Percentiles rank a stretch among this genome's conserved stretches.
These are phyloP conservation scores for Curvularia spicifera DNA, from an alignment of 2,329 filamentous ascomycete genomes.

Conservation along the genomic window DNA sequence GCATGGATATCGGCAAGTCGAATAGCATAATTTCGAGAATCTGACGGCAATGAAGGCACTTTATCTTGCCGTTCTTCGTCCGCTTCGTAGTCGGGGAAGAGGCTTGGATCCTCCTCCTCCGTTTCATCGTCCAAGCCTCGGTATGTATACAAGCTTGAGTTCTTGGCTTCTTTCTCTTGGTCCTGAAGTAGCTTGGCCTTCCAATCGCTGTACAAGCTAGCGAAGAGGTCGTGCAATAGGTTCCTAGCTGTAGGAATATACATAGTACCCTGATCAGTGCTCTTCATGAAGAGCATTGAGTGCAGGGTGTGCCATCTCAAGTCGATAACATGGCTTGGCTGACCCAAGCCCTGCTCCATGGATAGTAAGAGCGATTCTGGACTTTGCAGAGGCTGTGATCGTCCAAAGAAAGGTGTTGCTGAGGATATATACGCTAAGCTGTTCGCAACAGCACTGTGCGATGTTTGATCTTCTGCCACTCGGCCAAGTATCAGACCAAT, in stretches of 20 bases:
- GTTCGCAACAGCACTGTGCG: slow-evolving; percentile 21
- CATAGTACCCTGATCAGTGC: slow-evolving; percentile 29
- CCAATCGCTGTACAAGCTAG: slow-evolving; percentile 80
- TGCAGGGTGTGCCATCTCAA: slow-evolving; percentile 48
- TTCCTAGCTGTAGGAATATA: slow-evolving; percentile 34
- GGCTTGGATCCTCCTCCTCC: slow-evolving; percentile 74
- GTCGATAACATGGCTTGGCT: slow-evolving; percentile 35
- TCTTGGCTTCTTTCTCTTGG: slow-evolving; percentile 74
- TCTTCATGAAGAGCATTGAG: slow-evolving; percentile 33
- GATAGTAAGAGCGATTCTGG: slow-evolving; percentile 26
- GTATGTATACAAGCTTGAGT: slow-evolving; percentile 82
- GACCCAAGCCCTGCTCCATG: slow-evolving; percentile 29
- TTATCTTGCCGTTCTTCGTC: slow-evolving; percentile 50
- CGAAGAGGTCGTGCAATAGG: slow-evolving; percentile 69
- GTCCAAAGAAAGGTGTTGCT: slow-evolving; percentile 46
- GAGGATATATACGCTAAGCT: slow-evolving; percentile 35
- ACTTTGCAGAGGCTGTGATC: slow-evolving; percentile 15
- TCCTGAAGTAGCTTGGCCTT: slow-evolving; percentile 76
- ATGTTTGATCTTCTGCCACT: slow-evolving; percentile 26
- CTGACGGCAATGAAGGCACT: slow-evolving; percentile 15
- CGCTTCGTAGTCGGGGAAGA: slow-evolving; percentile 81
- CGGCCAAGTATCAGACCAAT: slow-evolving; percentile 70
- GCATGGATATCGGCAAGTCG: slow-evolving; percentile 44
- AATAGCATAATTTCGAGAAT: slow-evolving; percentile 44
- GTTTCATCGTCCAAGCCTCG: slow-evolving; percentile 80